Conservation (phyloP, 495 filamentous ascomycete species). For the Aspergillus baeticus region DNA sequence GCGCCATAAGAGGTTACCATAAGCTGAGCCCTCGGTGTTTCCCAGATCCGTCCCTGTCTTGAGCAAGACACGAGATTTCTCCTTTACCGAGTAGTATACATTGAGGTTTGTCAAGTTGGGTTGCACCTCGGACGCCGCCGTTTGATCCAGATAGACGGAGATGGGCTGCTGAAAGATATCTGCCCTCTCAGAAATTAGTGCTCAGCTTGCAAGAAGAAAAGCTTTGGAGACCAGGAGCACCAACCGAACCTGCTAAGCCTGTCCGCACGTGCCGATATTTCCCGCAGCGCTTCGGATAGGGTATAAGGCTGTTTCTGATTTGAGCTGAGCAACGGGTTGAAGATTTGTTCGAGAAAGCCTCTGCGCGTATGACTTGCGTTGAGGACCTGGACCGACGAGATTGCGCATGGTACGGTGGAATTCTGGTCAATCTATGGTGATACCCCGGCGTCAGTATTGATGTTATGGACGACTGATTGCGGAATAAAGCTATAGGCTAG, state of each 20-base stretch:
- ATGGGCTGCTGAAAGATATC: conserved; percentile 89
- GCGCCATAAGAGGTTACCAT: conserved; percentile 75
- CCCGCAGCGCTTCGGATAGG: conserved; percentile 69
- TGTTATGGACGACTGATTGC: too few relatives aligned
- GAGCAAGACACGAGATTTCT: conserved; percentile 75
- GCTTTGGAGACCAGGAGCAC: conserved; percentile 13
- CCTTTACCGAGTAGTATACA: conserved; percentile 69
- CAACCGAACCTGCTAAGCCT: conserved; percentile 82
- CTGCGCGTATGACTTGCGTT: conserved; percentile 74
- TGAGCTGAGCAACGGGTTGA: conserved; percentile 72
- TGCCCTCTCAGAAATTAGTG: conserved; percentile 32
- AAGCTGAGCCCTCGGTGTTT: conserved; percentile 87
- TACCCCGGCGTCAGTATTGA: conserved; percentile 11
- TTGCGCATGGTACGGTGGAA: conserved; percentile 73
- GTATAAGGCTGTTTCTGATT: conserved; percentile 68
- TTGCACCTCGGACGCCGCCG: conserved; percentile 56
- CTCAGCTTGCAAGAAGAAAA: neutral
- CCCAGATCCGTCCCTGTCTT: conserved; percentile 93
- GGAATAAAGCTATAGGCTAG: too few relatives aligned
- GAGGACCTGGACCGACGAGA: conserved; percentile 78
- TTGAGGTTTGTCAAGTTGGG: conserved; percentile 67
- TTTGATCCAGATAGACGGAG: conserved; percentile 72
- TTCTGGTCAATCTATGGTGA: conserved; percentile 69
- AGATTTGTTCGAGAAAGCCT: conserved; percentile 73
- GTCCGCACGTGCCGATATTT: conserved; percentile 62